phyloP scores from a whole-genome alignment of 2,329 filamentous ascomycete genomes.

The Hypomyces perniciosus region DNA sequence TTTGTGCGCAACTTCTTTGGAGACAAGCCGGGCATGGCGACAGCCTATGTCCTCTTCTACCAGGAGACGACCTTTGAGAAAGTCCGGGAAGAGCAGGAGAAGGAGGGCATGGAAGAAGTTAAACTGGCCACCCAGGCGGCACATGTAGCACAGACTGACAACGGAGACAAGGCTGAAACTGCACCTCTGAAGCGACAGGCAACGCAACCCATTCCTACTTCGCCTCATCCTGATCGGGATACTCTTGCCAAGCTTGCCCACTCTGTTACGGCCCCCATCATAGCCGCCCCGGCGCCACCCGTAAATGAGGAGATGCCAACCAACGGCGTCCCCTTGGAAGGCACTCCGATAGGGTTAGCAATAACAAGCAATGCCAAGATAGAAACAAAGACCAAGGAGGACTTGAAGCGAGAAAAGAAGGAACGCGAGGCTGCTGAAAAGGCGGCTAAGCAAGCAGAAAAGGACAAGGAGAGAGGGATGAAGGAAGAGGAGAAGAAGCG shows the following conservation, averaged over 20 bases:
- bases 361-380: slow-evolving; percentile 21
- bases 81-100: slow-evolving; percentile 71
- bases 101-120: slow-evolving; percentile 63
- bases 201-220: slow-evolving; percentile 43
- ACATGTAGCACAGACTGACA: slow-evolving; percentile 43
- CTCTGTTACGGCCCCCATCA: slow-evolving; percentile 54
- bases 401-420: slow-evolving; percentile 63
- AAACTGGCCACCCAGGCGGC: slow-evolving; percentile 51
- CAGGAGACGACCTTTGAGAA: slow-evolving; percentile 76
- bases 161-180: slow-evolving; percentile 40
- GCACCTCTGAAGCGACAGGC: slow-evolving; percentile 43
- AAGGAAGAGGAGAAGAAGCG: slow-evolving; percentile 27
- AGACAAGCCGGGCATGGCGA: slow-evolving; percentile 83
- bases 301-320: neutral
- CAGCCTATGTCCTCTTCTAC: slow-evolving; percentile 96
- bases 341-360: slow-evolving; percentile 4
- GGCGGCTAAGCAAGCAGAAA: slow-evolving; percentile 50
- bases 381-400: slow-evolving; percentile 47
- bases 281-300: neutral
- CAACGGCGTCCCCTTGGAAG: neutral
- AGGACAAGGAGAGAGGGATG: slow-evolving; percentile 41
- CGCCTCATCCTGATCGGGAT: slow-evolving; percentile 42
- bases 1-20: slow-evolving; percentile 98
- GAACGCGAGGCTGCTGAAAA: slow-evolving; percentile 54
- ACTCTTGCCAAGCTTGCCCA: slow-evolving; percentile 57